Base-by-base conservation (phyloP, 192 early-diverging fungal species). In the Cladochytrium replicatum region DNA sequence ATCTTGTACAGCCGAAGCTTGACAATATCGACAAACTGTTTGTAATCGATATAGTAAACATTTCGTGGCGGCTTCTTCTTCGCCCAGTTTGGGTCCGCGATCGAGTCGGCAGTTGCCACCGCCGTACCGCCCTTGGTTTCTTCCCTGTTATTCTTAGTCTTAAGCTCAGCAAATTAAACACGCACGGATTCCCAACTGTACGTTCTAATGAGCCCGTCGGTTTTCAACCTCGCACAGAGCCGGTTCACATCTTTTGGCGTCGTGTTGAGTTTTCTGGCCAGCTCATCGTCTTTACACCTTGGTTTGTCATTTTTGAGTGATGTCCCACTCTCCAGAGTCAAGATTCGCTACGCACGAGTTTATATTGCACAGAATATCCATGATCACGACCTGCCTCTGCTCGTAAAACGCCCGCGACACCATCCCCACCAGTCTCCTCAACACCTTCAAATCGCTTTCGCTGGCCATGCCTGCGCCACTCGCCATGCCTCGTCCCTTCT, bases 1-100 rank as follows among this genome's bases (percentile, higher is more conserved):
- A 96, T 86, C 62, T 80, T 82, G 71, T 80, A 87, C 59, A 96
- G 89, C 54, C 85, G 83, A 77, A 77, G 93, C 55, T 91, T 93
- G 40, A 93, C 83, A 4, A 90, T 89, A 51, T 93, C 84, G 0
- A 96, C 85, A 66, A 93, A 88, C n/a, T 82, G 72, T 57, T 86
- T 87, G 68, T 91, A 93, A 66, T 96, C 92, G 8, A 96, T 71
- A 58, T 87, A 89, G 61, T 87, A 91, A 52, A 83, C 22, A 90
- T 29, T 73, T 74, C 51, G 77, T 76, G 13, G 66, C 56, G 19
- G 76, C 63, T 46, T 79, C 74, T 47, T 75, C 74, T 21, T 70
- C n/a, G n/a, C n/a, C n/a, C n/a, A n/a, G n/a, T n/a, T n/a, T n/a
- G n/a, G n/a, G n/a, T n/a, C n/a, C n/a, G n/a, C n/a, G n/a, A n/a